Percentiles rank a stretch among this genome's conserved stretches.
Conservation (phyloP, 2,329 filamentous ascomycete genomes). For the Botryotinia globosa region DNA sequence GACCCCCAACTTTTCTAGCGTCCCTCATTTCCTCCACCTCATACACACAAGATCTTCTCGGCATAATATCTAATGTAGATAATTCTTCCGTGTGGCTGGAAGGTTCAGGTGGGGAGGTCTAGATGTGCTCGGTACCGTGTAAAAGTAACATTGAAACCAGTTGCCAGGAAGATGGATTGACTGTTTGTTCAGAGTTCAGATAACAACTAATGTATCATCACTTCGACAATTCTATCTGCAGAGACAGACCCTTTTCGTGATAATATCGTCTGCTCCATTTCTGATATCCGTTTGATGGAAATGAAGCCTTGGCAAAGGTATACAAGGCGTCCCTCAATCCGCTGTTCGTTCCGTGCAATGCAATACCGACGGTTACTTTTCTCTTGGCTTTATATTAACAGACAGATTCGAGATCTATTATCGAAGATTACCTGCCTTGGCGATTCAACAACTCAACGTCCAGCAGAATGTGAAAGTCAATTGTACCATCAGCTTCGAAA, state of each 20-base stretch:
- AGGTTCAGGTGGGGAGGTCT: not conserved
- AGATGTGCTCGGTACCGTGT: not conserved
- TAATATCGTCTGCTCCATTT: conserved; percentile 7
- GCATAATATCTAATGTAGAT: not conserved
- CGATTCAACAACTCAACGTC: conserved; percentile 20
- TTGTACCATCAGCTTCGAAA: not conserved
- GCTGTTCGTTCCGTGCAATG: conserved; percentile 10
- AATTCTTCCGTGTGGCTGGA: conserved; percentile 8
- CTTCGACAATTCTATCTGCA: not conserved
- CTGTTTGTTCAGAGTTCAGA: not conserved
- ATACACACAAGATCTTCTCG: conserved; percentile 5
- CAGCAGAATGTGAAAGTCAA: not conserved
- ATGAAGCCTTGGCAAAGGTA: conserved; percentile 10
- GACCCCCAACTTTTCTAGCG: not conserved
- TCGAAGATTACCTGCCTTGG: conserved; percentile 10
- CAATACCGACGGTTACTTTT: conserved; percentile 13
- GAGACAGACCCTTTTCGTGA: conserved; percentile 8
- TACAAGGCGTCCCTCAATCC: conserved; percentile 18
- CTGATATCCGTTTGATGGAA: not conserved
- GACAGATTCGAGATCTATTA: conserved; percentile 16
- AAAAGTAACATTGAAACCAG: conserved; percentile 1
- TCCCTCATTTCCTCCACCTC: not conserved
- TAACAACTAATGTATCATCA: not conserved
- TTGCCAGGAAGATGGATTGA: conserved; percentile 6
- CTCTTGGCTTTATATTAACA: conserved; percentile 17